Conservation (phyloP, 176 grass and related monocot genomes). For the Musa itinerans region DNA sequence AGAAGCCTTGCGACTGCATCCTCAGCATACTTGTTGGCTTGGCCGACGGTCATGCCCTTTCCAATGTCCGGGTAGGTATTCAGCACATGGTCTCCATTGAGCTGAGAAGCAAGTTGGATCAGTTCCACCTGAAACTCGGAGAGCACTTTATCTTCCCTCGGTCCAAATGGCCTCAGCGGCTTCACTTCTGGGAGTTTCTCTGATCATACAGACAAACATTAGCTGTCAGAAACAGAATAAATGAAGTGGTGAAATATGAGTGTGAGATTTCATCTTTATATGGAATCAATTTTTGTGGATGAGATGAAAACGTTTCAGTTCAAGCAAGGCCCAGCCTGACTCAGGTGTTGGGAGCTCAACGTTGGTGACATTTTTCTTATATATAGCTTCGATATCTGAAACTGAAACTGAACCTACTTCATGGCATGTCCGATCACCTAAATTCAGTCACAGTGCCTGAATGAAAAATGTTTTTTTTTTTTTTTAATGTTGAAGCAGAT, state of each 20-base stretch:
- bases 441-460: too few species aligned
- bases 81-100: slow-evolving; percentile 84
- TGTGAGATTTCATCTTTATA: neutral
- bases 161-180: slow-evolving; percentile 68
- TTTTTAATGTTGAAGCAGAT: too few species aligned
- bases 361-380: neutral
- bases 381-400: neutral
- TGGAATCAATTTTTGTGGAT: neutral
- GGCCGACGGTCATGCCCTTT: slow-evolving; percentile 67
- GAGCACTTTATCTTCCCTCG: slow-evolving; percentile 65
- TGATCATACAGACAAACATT: slow-evolving; percentile 19
- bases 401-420: too few species aligned
- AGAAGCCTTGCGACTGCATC: slow-evolving; percentile 89
- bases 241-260: neutral
- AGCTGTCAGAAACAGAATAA: neutral
- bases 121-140: slow-evolving; percentile 95
- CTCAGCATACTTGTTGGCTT: slow-evolving; percentile 85
- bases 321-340: neutral
- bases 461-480: too few species aligned
- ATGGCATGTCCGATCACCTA: too few species aligned
- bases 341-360: neutral
- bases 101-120: slow-evolving; percentile 96
- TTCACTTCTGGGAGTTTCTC: slow-evolving; percentile 89
- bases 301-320: neutral
- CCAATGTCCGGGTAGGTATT: slow-evolving; percentile 97